Conservation (phyloP, 2,329 filamentous ascomycete genomes). For the Aspergillus spinulosporus region DNA sequence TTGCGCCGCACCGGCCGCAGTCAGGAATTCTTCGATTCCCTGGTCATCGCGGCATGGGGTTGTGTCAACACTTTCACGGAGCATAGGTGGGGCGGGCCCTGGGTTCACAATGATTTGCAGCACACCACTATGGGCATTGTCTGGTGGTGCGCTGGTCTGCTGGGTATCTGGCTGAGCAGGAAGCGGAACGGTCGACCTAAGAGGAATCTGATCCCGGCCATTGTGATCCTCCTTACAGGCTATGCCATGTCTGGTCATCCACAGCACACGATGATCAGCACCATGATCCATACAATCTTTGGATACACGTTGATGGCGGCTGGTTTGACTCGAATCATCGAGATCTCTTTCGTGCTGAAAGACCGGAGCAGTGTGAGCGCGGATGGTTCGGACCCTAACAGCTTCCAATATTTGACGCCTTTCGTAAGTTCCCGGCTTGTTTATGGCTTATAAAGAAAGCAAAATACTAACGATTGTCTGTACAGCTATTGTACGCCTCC, state of each 20-base stretch:
- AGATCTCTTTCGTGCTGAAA: constrained; percentile 82
- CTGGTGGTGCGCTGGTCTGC: constrained; percentile 93
- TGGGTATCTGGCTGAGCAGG: constrained; percentile 88
- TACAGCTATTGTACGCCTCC: constrained; percentile 80
- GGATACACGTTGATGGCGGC: constrained; percentile 94
- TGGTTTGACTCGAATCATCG: constrained; percentile 79
- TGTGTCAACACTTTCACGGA: constrained; percentile 98
- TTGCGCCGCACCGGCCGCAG: constrained; percentile 77
- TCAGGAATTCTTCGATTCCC: constrained; percentile 95
- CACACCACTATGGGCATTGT: constrained; percentile 99
- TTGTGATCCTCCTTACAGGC: constrained; percentile 88
- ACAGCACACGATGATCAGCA: constrained; percentile 78
- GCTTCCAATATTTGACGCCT: constrained; percentile 69
- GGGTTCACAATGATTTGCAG: constrained; percentile 93
- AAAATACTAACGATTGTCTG: constrained; percentile 25
- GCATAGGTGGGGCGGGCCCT: constrained; percentile 85
- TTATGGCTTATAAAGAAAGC: not conserved
- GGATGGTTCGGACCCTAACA: constrained; percentile 69
- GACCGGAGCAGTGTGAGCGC: constrained; percentile 67
- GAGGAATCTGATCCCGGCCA: constrained; percentile 87
- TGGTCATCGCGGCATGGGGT: constrained; percentile 90
- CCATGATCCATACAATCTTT: constrained; percentile 84
- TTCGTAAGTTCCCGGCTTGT: constrained; percentile 58
- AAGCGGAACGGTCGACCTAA: constrained; percentile 81
- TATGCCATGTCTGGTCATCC: constrained; percentile 95